Base-by-base conservation (phyloP, 352 stramenopile species). In the Phytopythium delawarense region DNA sequence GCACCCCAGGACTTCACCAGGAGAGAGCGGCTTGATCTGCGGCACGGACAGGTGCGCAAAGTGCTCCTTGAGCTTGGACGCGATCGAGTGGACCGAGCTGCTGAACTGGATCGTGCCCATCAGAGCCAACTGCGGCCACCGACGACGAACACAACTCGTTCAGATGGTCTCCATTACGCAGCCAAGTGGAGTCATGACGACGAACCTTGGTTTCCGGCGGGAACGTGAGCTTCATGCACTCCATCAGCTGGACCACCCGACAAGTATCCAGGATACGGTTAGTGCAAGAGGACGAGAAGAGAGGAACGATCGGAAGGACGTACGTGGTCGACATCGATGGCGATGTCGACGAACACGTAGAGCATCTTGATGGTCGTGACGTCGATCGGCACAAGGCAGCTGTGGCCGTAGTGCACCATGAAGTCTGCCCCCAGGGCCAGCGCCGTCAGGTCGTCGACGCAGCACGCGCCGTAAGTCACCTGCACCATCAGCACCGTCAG, bases 261-360 rank as follows among this genome's bases (percentile, higher is more conserved):
- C 34, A 25, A 21, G 4, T 20, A 25, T 25, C 16, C 6, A 45
- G 25, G 25, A 2, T 6, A 45, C 13, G 57, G 25, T 28, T 28
- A 20, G 71, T 53, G 30, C 46, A 13, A 32, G 45, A 28, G 7
- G 25, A 15, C n/a, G n/a, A n/a, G n/a, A n/a, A 50, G 20, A 30
- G 20, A 9, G 40, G 34, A 39, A 5, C 34, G 40, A 46, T 21
- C 15, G 42, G 7, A 21, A 16, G 34, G 23, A 61, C 81, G 40
- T 77, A 92, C 87, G 62, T 99, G 98, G 0, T 95, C 78, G 4
- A 98, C 91, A 75, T 99, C 97, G 54, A 99, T 98, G 18, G 90
- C 81, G 68, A 99, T 99, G 75, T 99, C 97, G 46, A 99, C 98
- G 74, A 99, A 99, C 1, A 99, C 97, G 75, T 99, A 99, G 18